Percentiles rank a stretch among this genome's conserved stretches.
Conservation (phyloP, 805 yeast genomes). For the Schwanniomyces occidentalis region DNA sequence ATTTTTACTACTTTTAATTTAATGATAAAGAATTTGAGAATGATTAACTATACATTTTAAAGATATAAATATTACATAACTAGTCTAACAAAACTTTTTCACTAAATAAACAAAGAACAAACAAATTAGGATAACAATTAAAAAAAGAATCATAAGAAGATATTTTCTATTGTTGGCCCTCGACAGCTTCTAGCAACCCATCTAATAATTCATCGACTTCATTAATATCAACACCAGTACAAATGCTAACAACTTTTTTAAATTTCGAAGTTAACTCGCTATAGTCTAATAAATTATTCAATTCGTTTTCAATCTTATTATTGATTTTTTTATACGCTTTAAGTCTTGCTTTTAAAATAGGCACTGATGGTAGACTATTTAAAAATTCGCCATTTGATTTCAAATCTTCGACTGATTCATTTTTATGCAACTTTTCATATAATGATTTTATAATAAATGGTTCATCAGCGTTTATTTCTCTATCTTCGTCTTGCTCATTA, state of each 20-base stretch:
- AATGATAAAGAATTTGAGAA: background rate
- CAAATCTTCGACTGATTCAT: conserved; percentile 25
- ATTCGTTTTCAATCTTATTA: conserved; percentile 49
- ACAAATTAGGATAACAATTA: no score
- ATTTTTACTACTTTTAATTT: no score
- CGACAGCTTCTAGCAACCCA: conserved; percentile 87
- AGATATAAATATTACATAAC: conserved; percentile 1
- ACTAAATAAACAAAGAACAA: no score
- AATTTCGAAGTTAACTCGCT: conserved; percentile 58
- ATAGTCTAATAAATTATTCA: conserved; percentile 50
- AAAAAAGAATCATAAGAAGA: no score
- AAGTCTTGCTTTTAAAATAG: conserved; percentile 71
- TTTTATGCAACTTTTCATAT: conserved; percentile 48
- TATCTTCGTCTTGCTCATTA: conserved; percentile 59
- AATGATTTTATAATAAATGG: conserved; percentile 76
- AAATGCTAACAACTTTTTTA: conserved; percentile 82
- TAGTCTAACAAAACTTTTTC: conserved; percentile 1
- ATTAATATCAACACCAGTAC: conserved; percentile 83
- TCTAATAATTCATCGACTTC: conserved; percentile 81
- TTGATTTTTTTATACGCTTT: conserved; percentile 78
- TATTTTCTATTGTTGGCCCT: conserved; percentile 48
- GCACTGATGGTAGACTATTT: conserved; percentile 42
- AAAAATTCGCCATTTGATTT: conserved; percentile 24
- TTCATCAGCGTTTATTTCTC: conserved; percentile 79
- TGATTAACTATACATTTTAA: no score